Evolutionary conservation across 2,329 filamentous ascomycete species (phyloP).

Genomic region (Ascochyta lentis): DNA sequence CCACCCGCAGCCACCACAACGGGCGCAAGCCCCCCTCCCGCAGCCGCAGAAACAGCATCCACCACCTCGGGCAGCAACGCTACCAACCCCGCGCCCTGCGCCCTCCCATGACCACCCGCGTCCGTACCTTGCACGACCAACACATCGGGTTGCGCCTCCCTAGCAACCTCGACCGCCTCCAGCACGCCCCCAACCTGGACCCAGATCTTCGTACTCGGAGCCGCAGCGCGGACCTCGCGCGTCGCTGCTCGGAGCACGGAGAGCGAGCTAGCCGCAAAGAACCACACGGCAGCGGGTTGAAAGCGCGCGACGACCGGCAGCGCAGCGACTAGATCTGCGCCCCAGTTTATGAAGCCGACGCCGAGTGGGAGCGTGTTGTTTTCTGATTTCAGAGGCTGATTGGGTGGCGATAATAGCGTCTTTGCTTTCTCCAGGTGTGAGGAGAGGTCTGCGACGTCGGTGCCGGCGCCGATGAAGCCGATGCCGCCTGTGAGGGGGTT

Average conservation of each 20-base stretch:
- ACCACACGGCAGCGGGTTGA: constrained; percentile 67
- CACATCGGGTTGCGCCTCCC: constrained; percentile 60
- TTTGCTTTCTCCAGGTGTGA: constrained; percentile 36
- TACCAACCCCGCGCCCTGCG: constrained; percentile 62
- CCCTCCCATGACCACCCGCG: constrained; percentile 69
- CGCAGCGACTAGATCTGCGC: constrained; percentile 53
- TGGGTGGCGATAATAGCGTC: constrained; percentile 25
- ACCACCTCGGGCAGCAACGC: constrained; percentile 65
- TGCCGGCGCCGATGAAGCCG: constrained; percentile 56
- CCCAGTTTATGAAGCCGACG: constrained; percentile 67
- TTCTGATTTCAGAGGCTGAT: neutral
- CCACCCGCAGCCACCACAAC: constrained; percentile 65
- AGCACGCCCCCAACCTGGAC: constrained; percentile 68
- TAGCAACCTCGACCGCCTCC: constrained; percentile 60
- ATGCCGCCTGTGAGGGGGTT: constrained; percentile 48
- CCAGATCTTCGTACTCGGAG: constrained; percentile 58
- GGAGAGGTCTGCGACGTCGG: constrained; percentile 47
- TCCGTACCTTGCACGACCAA: constrained; percentile 69
- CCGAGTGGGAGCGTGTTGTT: constrained; percentile 57
- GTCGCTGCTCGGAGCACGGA: constrained; percentile 47
- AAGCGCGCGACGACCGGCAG: constrained; percentile 61
- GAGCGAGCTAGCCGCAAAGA: constrained; percentile 65
- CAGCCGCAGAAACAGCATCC: constrained; percentile 52
- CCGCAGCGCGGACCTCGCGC: constrained; percentile 39
- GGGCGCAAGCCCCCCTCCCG: constrained; percentile 19